Conservation (phyloP, 2,329 filamentous ascomycete genomes). For the Fonsecaea nubica region DNA sequence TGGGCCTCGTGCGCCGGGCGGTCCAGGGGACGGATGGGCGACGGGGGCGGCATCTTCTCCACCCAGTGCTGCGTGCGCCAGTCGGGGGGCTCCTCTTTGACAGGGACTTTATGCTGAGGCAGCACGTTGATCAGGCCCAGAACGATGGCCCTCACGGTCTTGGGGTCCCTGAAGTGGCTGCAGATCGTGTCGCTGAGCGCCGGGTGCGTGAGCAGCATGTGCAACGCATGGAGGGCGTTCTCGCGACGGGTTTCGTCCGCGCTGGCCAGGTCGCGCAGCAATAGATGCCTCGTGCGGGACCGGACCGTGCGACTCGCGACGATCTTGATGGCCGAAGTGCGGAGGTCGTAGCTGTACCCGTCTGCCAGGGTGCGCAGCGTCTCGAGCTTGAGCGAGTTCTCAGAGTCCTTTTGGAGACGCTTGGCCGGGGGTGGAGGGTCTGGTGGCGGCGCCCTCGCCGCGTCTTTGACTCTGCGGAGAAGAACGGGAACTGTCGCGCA, state of each 20-base stretch:
- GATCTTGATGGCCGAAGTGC: slow-evolving; percentile 64
- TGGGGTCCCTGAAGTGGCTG: slow-evolving; percentile 28
- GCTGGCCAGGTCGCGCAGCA: slow-evolving; percentile 52
- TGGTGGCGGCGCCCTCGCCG: slow-evolving; percentile 27
- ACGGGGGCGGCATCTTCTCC: slow-evolving; percentile 41
- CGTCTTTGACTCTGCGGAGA: slow-evolving; percentile 31
- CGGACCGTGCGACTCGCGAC: slow-evolving; percentile 54
- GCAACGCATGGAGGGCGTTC: slow-evolving; percentile 52
- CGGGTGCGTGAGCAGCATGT: slow-evolving; percentile 48
- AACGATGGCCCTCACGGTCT: slow-evolving; percentile 44
- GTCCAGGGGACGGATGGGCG: slow-evolving; percentile 32
- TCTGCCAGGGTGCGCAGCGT: slow-evolving; percentile 72
- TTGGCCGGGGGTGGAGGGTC: slow-evolving; percentile 27
- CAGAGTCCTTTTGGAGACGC: slow-evolving; percentile 35
- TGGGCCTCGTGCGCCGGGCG: slow-evolving; percentile 53
- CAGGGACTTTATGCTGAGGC: slow-evolving; percentile 29
- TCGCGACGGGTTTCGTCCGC: slow-evolving; percentile 47
- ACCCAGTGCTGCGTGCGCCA: slow-evolving; percentile 26
- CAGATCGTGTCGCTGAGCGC: slow-evolving; percentile 24
- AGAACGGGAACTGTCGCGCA: slow-evolving; percentile 25
- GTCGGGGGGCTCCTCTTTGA: slow-evolving; percentile 15
- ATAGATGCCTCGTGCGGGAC: slow-evolving; percentile 48
- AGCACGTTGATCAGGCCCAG: slow-evolving; percentile 37
- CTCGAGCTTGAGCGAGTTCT: slow-evolving; percentile 47
- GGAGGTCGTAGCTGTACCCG: slow-evolving; percentile 75